Evolutionary conservation across 2,329 filamentous ascomycete genomes (phyloP), one percentile per base, ranked within the genome.

Genomic region (Xylariaceae sp.): DNA sequence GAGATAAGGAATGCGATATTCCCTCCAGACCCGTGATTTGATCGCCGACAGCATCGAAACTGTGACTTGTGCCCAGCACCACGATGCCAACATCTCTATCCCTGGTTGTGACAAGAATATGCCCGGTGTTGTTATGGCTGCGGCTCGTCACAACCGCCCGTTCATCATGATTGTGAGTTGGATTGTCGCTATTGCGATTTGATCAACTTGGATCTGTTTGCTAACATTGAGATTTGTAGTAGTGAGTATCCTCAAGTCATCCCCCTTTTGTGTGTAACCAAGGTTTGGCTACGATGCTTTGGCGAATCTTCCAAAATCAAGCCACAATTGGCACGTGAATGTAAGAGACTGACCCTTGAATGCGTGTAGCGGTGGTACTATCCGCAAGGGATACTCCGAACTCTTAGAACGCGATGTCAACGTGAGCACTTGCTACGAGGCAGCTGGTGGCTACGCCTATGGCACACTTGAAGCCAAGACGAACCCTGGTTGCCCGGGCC

Each of bases 41-140:
- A 97, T 97, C 66, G 92, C 92, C 64, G 92, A 97, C 76, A 92
- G 88, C 67, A 92, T 97, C 70, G 93, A 97, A 77, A 92, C 90
- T 1, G 89, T 96, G 45, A 97, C 92, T 1, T 93, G 88, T 72
- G 93, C 90, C 4, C 92, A 97, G 73, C 88, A 89, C 67, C 91
- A 97, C 74, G 93, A 97, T 72, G 93, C 92, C 60, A 95, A 92
- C 74, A 92, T 97, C 72, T 87, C 90, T 35, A 93, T 97, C 67
- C 92, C 93, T 0, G 92, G 92, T 9, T 97, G 92, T 73, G 92
- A 97, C 78, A 97, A 97, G 83, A 97, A 97, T 74, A 97, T 97
- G 93, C 92, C 92, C 0, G 92, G 92, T 64, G 88, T 90, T 13
- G 80, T 94, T 64, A 96, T 96, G 87, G 92, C 89, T 0, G 92